phyloP scores from a whole-genome alignment of 352 stramenopile species.

The Pythium phragmitis region DNA sequence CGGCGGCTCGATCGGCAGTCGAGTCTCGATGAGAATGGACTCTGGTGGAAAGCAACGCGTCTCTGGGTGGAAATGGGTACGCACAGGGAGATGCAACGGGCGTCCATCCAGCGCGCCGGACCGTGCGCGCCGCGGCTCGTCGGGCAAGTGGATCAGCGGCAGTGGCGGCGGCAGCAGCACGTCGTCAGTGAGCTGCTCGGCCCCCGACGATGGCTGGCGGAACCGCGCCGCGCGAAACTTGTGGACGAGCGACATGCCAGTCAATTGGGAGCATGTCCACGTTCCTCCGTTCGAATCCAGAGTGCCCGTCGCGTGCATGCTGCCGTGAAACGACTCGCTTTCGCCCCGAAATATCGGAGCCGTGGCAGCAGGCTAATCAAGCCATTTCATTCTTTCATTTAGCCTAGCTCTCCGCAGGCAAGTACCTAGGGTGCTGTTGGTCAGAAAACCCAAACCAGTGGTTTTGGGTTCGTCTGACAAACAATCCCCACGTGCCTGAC shows the following conservation, averaged over 20 bases:
- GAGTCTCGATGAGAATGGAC: constrained; percentile 47
- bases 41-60: constrained; percentile 31
- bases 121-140: constrained; percentile 39
- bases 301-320: too few species aligned
- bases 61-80: constrained; percentile 34
- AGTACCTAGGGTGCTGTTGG: too few species aligned
- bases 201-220: constrained; percentile 7
- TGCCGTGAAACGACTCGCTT: background rate
- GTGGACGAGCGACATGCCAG: constrained; percentile 18
- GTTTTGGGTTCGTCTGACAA: too few species aligned
- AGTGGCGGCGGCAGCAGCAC: constrained; percentile 56
- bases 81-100: constrained; percentile 46
- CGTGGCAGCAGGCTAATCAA: background rate
- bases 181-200: constrained; percentile 7
- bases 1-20: constrained; percentile 35
- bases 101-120: constrained; percentile 42
- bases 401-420: too few species aligned
- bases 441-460: too few species aligned
- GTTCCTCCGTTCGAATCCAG: background rate
- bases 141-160: constrained; percentile 55
- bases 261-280: background rate
- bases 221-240: constrained; percentile 22
- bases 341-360: background rate
- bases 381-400: background rate
- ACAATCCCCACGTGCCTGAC: too few species aligned